Evolutionary conservation across 495 filamentous ascomycete genomes (phyloP).

Genomic region (Zalerion maritima): DNA sequence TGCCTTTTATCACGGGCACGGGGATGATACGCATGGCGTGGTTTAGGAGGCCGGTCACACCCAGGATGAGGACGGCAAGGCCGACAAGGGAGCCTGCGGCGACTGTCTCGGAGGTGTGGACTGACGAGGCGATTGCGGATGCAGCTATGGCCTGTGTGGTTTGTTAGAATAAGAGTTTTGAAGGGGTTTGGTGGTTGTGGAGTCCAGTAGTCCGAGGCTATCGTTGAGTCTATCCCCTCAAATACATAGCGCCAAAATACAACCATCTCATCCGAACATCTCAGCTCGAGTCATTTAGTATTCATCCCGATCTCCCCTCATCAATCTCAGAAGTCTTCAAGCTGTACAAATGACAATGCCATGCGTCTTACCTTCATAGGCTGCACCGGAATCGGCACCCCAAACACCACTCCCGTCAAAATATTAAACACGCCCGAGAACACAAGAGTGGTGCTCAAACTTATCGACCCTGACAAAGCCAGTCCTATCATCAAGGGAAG

Average conservation of each 20-base stretch:
- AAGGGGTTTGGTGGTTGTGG: no score
- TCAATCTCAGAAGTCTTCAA: no score
- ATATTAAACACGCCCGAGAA: slow-evolving; percentile 83
- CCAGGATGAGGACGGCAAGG: slow-evolving; percentile 56
- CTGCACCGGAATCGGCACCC: slow-evolving; percentile 75
- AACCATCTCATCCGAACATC: neutral
- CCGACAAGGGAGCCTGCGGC: slow-evolving; percentile 69
- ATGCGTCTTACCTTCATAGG: slow-evolving; percentile 63
- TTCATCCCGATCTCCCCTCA: no score
- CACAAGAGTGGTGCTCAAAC: slow-evolving; percentile 68
- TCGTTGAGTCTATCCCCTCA: neutral
- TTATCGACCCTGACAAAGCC: slow-evolving; percentile 56
- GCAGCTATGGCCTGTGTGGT: slow-evolving; percentile 71
- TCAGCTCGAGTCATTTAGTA: no score
- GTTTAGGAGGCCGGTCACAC: slow-evolving; percentile 55
- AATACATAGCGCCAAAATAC: neutral
- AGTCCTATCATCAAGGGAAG: slow-evolving; percentile 80
- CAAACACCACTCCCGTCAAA: slow-evolving; percentile 63
- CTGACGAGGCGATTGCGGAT: slow-evolving; percentile 56
- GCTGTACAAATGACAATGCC: no score
- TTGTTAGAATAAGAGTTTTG: slow-evolving; percentile 14
- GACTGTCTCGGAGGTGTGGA: slow-evolving; percentile 51
- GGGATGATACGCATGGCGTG: slow-evolving; percentile 62
- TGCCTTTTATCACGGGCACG: slow-evolving; percentile 77
- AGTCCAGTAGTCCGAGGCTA: neutral